phyloP scores from a whole-genome alignment of 1,284 basidiomycete genomes.

The Golubevia pallescens region DNA sequence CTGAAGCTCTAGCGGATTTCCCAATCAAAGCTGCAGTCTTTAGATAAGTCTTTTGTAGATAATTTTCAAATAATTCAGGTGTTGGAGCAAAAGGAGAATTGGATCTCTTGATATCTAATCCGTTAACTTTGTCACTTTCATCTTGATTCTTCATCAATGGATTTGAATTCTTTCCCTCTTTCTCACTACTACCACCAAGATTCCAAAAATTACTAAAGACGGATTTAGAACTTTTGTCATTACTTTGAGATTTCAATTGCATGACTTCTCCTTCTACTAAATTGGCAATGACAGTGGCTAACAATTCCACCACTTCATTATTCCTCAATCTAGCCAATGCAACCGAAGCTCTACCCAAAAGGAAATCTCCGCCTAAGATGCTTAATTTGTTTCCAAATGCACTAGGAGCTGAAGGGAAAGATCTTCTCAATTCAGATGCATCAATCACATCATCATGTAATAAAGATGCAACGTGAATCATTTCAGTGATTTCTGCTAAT shows the following conservation, averaged over 20 bases:
- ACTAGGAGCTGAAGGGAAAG: constrained; percentile 80
- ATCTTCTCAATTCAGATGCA: constrained; percentile 79
- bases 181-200: too few species aligned
- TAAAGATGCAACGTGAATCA: constrained; percentile 96
- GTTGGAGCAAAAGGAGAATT: constrained; percentile 45
- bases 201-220: too few species aligned
- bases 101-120: constrained; percentile 2
- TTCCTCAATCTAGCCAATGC: constrained; percentile 85
- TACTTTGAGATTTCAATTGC: constrained; percentile 70
- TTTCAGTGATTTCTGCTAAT: constrained; percentile 94
- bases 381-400: constrained; percentile 94
- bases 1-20: constrained; percentile 85
- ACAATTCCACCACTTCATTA: constrained; percentile 88
- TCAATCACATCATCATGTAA: constrained; percentile 97
- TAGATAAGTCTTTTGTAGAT: constrained; percentile 91
- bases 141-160: too few species aligned
- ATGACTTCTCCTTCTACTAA: constrained; percentile 95
- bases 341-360: constrained; percentile 88
- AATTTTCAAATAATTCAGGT: constrained; percentile 77
- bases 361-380: constrained; percentile 92
- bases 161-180: too few species aligned
- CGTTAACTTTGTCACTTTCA: background rate
- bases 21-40: constrained; percentile 97
- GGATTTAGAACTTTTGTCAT: background rate
- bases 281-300: constrained; percentile 90